Conservation (phyloP, 2,329 filamentous ascomycete genomes). For the Piedraia hortae region DNA sequence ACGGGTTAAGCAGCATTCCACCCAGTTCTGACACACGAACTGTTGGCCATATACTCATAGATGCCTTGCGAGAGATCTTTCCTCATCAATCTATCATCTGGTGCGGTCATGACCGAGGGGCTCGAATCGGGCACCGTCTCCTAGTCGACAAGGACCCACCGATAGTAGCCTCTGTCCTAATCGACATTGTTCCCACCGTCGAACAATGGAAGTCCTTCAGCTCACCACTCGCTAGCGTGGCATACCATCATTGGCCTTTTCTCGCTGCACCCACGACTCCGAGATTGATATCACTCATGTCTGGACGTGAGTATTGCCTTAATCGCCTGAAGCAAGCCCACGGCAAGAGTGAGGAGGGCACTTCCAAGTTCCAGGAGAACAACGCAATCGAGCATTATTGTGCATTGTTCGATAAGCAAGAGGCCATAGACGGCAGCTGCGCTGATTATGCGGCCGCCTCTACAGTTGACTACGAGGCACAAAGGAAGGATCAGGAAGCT, state of each 20-base stretch:
- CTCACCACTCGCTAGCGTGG: conserved; percentile 12
- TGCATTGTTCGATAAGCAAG: conserved; percentile 16
- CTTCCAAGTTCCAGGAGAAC: conserved; percentile 10
- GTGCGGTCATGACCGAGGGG: conserved; percentile 24
- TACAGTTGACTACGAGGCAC: conserved; percentile 16
- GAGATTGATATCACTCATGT: conserved; percentile 17
- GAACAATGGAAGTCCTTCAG: conserved; percentile 19
- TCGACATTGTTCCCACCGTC: conserved; percentile 24
- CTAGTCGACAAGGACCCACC: conserved; percentile 15
- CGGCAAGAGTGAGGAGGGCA: conserved; percentile 9
- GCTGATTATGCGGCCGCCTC: conserved; percentile 22
- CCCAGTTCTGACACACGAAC: conserved; percentile 14
- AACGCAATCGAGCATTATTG: conserved; percentile 19
- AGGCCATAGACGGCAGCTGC: conserved; percentile 18
- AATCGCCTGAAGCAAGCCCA: conserved; percentile 11
- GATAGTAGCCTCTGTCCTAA: conserved; percentile 16
- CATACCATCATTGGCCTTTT: conserved; percentile 25
- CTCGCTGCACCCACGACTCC: conserved; percentile 21
- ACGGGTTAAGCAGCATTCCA: conserved; percentile 17
- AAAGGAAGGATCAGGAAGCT: conserved; percentile 18
- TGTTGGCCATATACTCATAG: conserved; percentile 18
- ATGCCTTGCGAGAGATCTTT: conserved; percentile 14
- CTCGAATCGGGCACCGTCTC: conserved; percentile 22
- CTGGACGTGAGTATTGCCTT: conserved; percentile 15
- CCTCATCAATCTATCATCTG: conserved; percentile 20